Conservation (phyloP, 495 filamentous ascomycete genomes). For the Daldinia vernicosa region DNA sequence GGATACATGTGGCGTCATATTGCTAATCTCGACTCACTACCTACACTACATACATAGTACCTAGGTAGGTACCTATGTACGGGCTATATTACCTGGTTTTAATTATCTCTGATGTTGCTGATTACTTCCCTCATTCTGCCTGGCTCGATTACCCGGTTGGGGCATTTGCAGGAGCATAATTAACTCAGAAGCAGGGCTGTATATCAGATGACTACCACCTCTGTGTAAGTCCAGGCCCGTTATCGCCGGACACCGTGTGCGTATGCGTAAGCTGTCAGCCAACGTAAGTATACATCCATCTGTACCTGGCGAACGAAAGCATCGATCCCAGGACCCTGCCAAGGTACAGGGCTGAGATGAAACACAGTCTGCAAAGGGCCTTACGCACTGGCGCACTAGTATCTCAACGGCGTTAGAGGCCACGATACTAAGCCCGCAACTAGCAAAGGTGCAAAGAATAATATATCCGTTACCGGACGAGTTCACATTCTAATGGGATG, state of each 20-base stretch:
- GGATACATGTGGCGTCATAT: conserved; percentile 36
- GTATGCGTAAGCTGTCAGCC: conserved; percentile 34
- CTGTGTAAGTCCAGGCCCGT: conserved; percentile 22
- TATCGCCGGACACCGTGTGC: conserved; percentile 31
- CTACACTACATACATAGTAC: not conserved
- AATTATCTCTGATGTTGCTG: conserved; percentile 33
- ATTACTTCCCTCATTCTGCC: conserved; percentile 37
- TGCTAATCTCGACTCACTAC: conserved; percentile 26
- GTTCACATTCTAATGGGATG: not conserved
- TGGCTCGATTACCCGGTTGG: conserved; percentile 25
- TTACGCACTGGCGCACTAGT: not conserved
- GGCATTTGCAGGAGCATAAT: conserved; percentile 35
- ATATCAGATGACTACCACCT: conserved; percentile 35
- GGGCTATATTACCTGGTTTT: conserved; percentile 35
- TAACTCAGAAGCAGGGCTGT: conserved; percentile 36
- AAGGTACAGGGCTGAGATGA: conserved; percentile 39
- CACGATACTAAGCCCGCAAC: not conserved
- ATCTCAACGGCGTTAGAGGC: conserved; percentile 6
- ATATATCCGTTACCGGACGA: too few species aligned
- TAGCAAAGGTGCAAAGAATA: not conserved
- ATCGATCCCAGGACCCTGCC: conserved; percentile 28
- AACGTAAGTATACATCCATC: conserved; percentile 1
- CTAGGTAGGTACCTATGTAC: not conserved
- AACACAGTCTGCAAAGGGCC: conserved; percentile 22
- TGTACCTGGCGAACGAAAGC: conserved; percentile 14